phyloP scores from a whole-genome alignment of 495 filamentous ascomycete species.

The Parachaetomium inaequale region DNA sequence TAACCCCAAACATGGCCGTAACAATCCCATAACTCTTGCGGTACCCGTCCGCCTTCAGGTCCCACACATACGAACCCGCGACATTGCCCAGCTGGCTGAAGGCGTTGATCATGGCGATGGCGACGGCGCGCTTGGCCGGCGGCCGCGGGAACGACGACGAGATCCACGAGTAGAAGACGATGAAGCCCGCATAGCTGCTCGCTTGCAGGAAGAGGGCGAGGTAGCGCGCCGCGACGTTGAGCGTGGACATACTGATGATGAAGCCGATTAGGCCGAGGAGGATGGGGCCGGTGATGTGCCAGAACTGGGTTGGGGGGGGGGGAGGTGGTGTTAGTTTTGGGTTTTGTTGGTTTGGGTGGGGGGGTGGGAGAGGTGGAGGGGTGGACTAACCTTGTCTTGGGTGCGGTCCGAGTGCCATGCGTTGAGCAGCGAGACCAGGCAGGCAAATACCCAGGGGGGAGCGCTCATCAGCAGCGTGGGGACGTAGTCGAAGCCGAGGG shows the following conservation, averaged over 20 bases:
- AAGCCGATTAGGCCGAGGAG: slow-evolving; percentile 65
- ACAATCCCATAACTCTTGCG: slow-evolving; percentile 47
- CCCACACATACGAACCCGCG: slow-evolving; percentile 74
- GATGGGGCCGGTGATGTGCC: slow-evolving; percentile 67
- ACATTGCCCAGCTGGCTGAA: slow-evolving; percentile 68
- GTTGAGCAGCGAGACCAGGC: slow-evolving; percentile 65
- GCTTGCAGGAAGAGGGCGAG: slow-evolving; percentile 70
- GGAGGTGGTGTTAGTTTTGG: background rate
- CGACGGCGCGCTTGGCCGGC: slow-evolving; percentile 74
- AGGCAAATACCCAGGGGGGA: slow-evolving; percentile 67
- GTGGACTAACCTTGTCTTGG: slow-evolving; percentile 46
- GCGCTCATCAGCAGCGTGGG: slow-evolving; percentile 69
- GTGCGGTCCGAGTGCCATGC: slow-evolving; percentile 73
- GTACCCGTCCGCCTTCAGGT: slow-evolving; percentile 40
- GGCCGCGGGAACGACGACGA: slow-evolving; percentile 69
- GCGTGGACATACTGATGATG: slow-evolving; percentile 67
- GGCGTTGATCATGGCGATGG: slow-evolving; percentile 73
- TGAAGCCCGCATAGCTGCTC: slow-evolving; percentile 57
- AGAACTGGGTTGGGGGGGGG: slow-evolving; percentile 45
- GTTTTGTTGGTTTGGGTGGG: background rate
- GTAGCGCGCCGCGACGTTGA: slow-evolving; percentile 63
- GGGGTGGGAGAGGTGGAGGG: background rate
- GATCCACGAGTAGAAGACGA: slow-evolving; percentile 75
- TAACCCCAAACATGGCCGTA: slow-evolving; percentile 63
- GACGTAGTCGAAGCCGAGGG: slow-evolving; percentile 65